Evolutionary conservation across 176 grass and related monocot species (phyloP).

Genomic region (Alopecurus myosuroides): DNA sequence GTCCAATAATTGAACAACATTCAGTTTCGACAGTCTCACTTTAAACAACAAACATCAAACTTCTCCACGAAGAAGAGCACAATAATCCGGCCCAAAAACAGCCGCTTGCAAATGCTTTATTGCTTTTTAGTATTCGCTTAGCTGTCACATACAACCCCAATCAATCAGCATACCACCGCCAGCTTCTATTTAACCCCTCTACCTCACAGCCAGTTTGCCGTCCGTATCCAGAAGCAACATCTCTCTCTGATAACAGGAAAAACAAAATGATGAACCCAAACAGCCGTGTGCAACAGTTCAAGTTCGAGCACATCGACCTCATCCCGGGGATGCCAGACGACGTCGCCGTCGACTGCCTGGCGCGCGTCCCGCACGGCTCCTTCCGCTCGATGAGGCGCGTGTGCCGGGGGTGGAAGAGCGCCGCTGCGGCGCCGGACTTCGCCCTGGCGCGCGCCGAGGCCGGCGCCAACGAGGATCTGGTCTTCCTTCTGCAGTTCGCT

Average conservation of each 20-base stretch:
- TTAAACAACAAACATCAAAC: not conserved
- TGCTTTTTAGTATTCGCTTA: not conserved
- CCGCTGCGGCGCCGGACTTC: conserved; percentile 38
- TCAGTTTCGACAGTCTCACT: not conserved
- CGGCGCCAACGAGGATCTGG: conserved; percentile 37
- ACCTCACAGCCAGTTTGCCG: not conserved
- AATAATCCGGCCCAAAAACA: not conserved
- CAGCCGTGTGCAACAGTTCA: not conserved
- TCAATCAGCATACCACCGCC: not conserved
- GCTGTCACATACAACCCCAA: not conserved
- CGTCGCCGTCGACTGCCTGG: conserved; percentile 81
- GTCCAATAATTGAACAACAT: not conserved
- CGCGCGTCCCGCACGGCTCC: conserved; percentile 55
- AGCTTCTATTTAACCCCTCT: not conserved
- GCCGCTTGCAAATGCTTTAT: no score
- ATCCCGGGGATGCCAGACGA: conserved; percentile 86
- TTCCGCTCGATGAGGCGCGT: conserved; percentile 54
- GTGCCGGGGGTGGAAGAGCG: conserved; percentile 59
- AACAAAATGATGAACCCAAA: conserved; percentile 26
- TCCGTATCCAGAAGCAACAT: not conserved
- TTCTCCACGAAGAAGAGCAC: not conserved
- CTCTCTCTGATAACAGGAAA: not conserved
- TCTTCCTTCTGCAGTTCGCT: conserved; percentile 33
- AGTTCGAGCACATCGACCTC: conserved; percentile 32
- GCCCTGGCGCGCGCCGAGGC: conserved; percentile 26